Evolutionary conservation across 805 yeast species (phyloP).

Genomic region (Candida succiphila): DNA sequence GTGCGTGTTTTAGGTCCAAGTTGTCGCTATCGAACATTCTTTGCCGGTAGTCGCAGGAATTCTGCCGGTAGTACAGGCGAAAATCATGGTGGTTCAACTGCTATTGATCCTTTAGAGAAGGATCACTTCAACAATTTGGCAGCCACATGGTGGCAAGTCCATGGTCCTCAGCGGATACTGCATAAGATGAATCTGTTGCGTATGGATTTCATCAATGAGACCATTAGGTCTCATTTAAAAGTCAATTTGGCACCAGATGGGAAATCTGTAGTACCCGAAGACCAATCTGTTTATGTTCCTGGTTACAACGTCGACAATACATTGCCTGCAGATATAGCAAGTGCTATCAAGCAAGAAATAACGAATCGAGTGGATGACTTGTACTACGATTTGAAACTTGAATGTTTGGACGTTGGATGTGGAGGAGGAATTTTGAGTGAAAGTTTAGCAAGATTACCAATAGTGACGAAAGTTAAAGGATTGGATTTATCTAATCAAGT

Average conservation of each 20-base stretch:
- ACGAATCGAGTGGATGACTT: conserved; percentile 32
- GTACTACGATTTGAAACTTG: conserved; percentile 26
- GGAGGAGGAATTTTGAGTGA: conserved; percentile 97
- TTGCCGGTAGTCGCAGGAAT: no score
- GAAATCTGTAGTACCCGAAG: conserved; percentile 20
- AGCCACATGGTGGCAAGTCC: conserved; percentile 95
- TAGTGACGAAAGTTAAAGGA: conserved; percentile 59
- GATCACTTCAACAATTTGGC: conserved; percentile 82
- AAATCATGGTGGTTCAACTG: no score
- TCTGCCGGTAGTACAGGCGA: no score
- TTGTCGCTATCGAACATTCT: no score
- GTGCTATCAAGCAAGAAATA: conserved; percentile 39
- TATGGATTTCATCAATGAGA: conserved; percentile 74
- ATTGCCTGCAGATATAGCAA: conserved; percentile 47
- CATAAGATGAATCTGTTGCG: conserved; percentile 91
- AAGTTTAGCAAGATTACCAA: conserved; percentile 67
- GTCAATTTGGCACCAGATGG: conserved; percentile 38
- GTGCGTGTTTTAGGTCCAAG: no score
- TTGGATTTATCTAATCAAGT: conserved; percentile 83
- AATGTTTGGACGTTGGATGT: conserved; percentile 85
- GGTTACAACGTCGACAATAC: conserved; percentile 58
- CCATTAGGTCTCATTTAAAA: conserved; percentile 34
- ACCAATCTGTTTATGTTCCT: conserved; percentile 55
- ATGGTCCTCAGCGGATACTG: conserved; percentile 86
- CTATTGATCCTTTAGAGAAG: conserved; percentile 54